These are phyloP conservation scores for Aspergillus diversus DNA, from an alignment of 495 filamentous ascomycete genomes.

Conservation along the genomic window DNA sequence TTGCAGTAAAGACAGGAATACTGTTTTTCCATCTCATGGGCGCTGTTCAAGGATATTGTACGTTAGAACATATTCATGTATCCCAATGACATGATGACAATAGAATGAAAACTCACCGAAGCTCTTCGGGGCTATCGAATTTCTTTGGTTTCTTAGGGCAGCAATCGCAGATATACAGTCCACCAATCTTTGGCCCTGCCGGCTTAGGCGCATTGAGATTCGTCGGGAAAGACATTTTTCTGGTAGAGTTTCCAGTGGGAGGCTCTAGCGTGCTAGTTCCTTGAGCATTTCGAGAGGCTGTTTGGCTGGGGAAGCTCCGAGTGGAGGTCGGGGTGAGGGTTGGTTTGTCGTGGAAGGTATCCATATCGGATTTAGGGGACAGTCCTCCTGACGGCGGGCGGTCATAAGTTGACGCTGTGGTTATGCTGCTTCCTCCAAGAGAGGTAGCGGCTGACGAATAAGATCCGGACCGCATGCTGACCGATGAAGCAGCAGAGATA, in stretches of 20 bases:
- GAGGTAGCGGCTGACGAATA: conserved; percentile 71
- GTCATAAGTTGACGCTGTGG: conserved; percentile 71
- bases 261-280: conserved; percentile 33
- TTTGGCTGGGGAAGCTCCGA: conserved; percentile 41
- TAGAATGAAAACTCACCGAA: conserved; percentile 67
- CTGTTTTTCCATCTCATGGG: conserved; percentile 95
- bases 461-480: conserved; percentile 68
- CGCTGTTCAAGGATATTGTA: conserved; percentile 38
- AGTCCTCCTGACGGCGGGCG: conserved; percentile 73
- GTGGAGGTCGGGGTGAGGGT: conserved; percentile 63
- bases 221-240: conserved; percentile 49
- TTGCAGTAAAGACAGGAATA: conserved; percentile 90
- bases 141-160: conserved; percentile 99
- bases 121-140: conserved; percentile 83
- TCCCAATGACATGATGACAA: background rate
- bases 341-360: conserved; percentile 47
- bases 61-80: background rate
- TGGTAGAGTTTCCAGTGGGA: conserved; percentile 32
- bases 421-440: conserved; percentile 69
- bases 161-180: conserved; percentile 85
- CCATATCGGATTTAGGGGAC: conserved; percentile 65
- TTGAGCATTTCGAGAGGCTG: conserved; percentile 23
- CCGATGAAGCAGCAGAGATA: conserved; percentile 72
- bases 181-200: conserved; percentile 39
- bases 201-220: conserved; percentile 36